phyloP scores from a whole-genome alignment of 805 yeast genomes.

The Ogataea glucozyma region DNA sequence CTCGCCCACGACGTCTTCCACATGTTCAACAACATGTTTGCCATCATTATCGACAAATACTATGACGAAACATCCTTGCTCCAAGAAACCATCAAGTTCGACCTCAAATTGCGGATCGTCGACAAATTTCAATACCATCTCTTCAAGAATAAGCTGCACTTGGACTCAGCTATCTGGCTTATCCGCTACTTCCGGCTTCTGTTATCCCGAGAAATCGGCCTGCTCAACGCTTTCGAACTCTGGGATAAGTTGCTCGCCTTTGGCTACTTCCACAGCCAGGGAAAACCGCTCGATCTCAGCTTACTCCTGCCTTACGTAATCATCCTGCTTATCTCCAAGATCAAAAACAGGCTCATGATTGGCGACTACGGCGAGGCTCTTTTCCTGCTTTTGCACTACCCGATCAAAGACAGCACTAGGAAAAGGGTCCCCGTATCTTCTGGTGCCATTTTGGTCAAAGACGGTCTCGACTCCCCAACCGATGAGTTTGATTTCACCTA shows the following conservation, averaged over 20 bases:
- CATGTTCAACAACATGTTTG: conserved; percentile 42
- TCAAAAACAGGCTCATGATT: conserved; percentile 44
- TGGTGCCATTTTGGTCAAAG: conserved; percentile 19
- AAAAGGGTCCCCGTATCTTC: conserved; percentile 9
- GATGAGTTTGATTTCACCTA: conserved; percentile 25
- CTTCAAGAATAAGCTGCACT: conserved; percentile 43
- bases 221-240: conserved; percentile 35
- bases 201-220: conserved; percentile 49
- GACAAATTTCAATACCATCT: conserved; percentile 52
- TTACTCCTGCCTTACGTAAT: conserved; percentile 43
- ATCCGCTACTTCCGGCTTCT: conserved; percentile 52
- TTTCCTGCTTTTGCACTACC: conserved; percentile 51
- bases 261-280: conserved; percentile 23
- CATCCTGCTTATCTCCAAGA: conserved; percentile 43
- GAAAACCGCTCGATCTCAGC: conserved; percentile 27
- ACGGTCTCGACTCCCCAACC: conserved; percentile 10
- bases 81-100: conserved; percentile 49
- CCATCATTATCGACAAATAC: conserved; percentile 38
- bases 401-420: conserved; percentile 25
- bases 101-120: conserved; percentile 47
- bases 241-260: conserved; percentile 52
- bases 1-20: conserved; percentile 45
- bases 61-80: conserved; percentile 43
- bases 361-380: conserved; percentile 56
- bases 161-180: conserved; percentile 56